A percentile compares a stretch with the other conserved stretches of the same genome.
These are phyloP conservation scores for Wickerhamomyces kurtzmanii DNA, from an alignment of 805 yeast genomes.

Conservation along the genomic window DNA sequence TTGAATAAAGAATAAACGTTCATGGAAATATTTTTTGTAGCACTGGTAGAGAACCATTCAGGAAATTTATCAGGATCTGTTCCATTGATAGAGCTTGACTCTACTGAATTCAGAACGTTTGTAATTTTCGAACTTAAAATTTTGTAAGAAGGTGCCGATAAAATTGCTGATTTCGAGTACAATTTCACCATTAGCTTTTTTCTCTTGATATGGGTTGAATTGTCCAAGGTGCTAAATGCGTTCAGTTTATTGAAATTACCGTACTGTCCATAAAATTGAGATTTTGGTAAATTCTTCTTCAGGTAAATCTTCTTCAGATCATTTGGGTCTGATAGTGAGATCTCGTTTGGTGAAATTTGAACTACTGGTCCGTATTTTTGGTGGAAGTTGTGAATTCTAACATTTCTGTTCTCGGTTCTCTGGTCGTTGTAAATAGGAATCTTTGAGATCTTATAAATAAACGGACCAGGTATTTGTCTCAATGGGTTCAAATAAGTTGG, in stretches of 20 bases:
- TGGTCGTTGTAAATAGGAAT: constrained; percentile 30
- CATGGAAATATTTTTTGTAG: constrained; percentile 20
- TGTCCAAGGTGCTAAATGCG: constrained; percentile 46
- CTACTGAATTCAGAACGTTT: constrained; percentile 12
- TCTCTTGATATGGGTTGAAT: constrained; percentile 33
- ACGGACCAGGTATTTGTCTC: constrained; percentile 49
- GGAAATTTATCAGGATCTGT: too few relatives aligned
- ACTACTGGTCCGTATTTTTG: constrained; percentile 51
- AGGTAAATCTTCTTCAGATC: constrained; percentile 47
- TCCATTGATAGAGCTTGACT: too few relatives aligned
- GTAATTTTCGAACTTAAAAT: constrained; percentile 24
- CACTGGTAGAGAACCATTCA: too few relatives aligned
- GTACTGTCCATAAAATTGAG: constrained; percentile 49
- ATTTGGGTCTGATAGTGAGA: constrained; percentile 43
- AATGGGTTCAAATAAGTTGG: constrained; percentile 43
- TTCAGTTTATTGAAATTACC: constrained; percentile 47
- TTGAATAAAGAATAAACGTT: constrained; percentile 58
- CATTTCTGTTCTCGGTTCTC: constrained; percentile 38
- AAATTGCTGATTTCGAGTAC: constrained; percentile 34
- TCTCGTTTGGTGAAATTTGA: constrained; percentile 49
- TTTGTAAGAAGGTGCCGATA: constrained; percentile 19
- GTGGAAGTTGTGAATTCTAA: constrained; percentile 41
- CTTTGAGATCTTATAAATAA: constrained; percentile 33
- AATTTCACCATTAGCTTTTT: constrained; percentile 29
- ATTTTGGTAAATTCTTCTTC: constrained; percentile 42